Conservation (phyloP, 768 basidiomycete species). For the Hemileccinum impolitum region DNA sequence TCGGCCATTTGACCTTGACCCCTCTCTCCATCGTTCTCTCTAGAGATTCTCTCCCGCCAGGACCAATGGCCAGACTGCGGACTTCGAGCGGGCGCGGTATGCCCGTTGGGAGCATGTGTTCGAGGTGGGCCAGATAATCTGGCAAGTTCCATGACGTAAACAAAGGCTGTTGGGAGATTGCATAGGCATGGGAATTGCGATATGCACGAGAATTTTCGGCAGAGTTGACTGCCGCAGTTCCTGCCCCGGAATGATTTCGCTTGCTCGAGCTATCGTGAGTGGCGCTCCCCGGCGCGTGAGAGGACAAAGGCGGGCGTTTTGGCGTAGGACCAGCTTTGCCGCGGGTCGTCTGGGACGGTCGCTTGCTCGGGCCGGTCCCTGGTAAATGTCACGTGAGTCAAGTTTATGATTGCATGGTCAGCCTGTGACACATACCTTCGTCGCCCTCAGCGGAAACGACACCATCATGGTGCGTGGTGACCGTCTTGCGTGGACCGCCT, state of each 20-base stretch:
- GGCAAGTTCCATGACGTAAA: conserved; percentile 89
- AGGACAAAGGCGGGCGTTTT: conserved; percentile 31
- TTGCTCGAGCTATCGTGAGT: conserved; percentile 46
- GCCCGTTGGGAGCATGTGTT: conserved; percentile 76
- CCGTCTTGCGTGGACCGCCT: conserved; percentile 29
- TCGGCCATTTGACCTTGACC: conserved; percentile 90
- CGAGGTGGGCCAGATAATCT: conserved; percentile 87
- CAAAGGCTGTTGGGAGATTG: conserved; percentile 71
- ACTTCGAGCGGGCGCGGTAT: conserved; percentile 74
- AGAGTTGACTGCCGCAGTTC: conserved; percentile 34
- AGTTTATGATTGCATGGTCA: conserved; percentile 10
- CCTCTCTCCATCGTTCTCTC: conserved; percentile 69
- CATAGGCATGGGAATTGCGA: conserved; percentile 77
- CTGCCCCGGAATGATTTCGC: conserved; percentile 44
- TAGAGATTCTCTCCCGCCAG: conserved; percentile 48
- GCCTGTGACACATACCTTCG: conserved; percentile 53
- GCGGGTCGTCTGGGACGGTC: conserved; percentile 41
- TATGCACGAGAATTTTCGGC: conserved; percentile 62
- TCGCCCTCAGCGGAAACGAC: conserved; percentile 47
- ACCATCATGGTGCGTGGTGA: conserved; percentile 20
- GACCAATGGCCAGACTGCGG: conserved; percentile 44
- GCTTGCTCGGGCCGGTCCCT: conserved; percentile 33
- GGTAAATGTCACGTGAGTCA: conserved; percentile 37
- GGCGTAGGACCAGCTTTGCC: conserved; percentile 26
- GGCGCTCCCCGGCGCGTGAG: conserved; percentile 30